A percentile compares a stretch with the other conserved stretches of the same genome.
phyloP scores from a whole-genome alignment of 1,284 basidiomycete genomes.

The Trichosporon ovoides region DNA sequence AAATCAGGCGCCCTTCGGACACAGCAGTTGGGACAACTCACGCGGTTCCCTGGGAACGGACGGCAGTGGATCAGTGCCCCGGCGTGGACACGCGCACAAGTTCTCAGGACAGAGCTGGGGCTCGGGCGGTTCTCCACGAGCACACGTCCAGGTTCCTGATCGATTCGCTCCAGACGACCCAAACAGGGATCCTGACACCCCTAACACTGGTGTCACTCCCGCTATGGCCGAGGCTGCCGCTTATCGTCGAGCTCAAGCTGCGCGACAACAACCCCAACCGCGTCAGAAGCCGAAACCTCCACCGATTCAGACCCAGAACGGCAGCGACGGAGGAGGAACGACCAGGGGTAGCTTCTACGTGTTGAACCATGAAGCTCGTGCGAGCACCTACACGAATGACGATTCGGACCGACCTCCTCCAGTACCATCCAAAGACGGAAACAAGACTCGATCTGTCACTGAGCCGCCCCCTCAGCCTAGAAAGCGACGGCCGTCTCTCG shows the following conservation, averaged over 20 bases:
- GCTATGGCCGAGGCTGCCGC: slow-evolving; percentile 5
- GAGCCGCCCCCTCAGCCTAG: background rate
- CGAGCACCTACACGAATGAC: slow-evolving; percentile 1
- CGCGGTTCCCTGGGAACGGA: background rate
- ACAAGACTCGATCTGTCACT: background rate
- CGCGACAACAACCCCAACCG: background rate
- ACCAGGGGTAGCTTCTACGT: slow-evolving; percentile 3
- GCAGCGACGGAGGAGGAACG: background rate
- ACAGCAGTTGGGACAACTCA: background rate
- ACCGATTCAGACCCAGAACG: background rate
- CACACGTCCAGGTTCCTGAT: slow-evolving; percentile 4
- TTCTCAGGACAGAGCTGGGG: slow-evolving; percentile 4
- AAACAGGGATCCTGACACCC: background rate
- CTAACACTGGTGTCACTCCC: slow-evolving; percentile 3
- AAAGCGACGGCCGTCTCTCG: slow-evolving; percentile 1
- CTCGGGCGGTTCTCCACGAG: background rate
- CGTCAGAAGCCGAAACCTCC: slow-evolving; percentile 2
- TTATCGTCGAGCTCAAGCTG: background rate
- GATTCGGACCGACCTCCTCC: slow-evolving; percentile 4
- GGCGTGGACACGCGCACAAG: background rate
- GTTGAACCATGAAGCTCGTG: background rate
- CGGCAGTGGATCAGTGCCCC: slow-evolving; percentile 1
- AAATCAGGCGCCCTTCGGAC: background rate
- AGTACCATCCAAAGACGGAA: background rate
- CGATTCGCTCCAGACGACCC: background rate